Conservation (phyloP, 306 rosid species). For the Styphnolobium japonicum region DNA sequence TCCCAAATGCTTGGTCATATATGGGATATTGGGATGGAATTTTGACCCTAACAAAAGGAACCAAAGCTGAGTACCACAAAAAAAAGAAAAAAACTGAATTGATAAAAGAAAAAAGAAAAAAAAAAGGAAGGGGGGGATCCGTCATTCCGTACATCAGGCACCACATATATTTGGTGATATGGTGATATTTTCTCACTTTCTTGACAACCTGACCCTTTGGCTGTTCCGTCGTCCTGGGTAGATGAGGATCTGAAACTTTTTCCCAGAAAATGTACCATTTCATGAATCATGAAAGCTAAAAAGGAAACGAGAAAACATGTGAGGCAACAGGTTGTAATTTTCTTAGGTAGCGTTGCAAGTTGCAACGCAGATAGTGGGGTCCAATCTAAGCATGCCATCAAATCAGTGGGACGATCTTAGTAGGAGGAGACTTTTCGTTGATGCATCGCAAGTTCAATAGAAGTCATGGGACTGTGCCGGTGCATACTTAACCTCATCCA, state of each 20-base stretch:
- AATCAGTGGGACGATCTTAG: conserved; percentile 11
- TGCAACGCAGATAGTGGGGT: background rate
- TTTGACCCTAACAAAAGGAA: background rate
- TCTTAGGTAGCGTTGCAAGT: background rate
- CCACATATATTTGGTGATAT: background rate
- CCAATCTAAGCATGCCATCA: conserved; percentile 7
- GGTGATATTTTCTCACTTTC: background rate
- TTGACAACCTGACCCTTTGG: background rate
- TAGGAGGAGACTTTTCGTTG: background rate
- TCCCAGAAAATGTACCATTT: conserved; percentile 12
- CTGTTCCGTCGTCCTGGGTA: background rate
- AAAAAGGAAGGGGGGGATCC: background rate
- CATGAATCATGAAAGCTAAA: conserved; percentile 29
- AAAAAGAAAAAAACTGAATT: background rate
- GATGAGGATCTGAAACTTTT: background rate
- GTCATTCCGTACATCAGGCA: background rate
- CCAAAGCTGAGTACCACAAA: background rate
- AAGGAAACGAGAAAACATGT: conserved; percentile 8
- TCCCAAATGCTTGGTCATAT: background rate
- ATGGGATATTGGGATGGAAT: background rate
- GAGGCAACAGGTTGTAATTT: conserved; percentile 27
- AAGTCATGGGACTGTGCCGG: background rate
- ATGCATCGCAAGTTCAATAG: background rate
- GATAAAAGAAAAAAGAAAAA: background rate
- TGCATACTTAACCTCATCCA: background rate